Conservation (phyloP, 805 yeast species). For the Lipomyces kockii region DNA sequence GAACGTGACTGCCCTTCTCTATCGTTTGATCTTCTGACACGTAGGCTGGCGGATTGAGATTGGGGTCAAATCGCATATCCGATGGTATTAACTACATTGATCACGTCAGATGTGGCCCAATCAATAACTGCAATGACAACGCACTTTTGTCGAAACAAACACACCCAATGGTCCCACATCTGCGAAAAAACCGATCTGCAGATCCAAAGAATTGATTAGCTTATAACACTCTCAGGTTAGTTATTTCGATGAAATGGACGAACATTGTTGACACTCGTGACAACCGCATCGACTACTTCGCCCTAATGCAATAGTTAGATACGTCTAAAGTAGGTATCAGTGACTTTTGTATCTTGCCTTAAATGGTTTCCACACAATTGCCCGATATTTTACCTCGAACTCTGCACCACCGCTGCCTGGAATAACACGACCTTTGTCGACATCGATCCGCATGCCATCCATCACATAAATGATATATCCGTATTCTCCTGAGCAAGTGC, state of each 20-base stretch:
- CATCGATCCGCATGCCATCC: slow-evolving; percentile 92
- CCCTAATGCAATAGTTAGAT: slow-evolving; percentile 51
- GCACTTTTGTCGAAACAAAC: slow-evolving; percentile 83
- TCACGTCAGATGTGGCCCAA: background rate
- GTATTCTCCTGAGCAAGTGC: slow-evolving; percentile 98
- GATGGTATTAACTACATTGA: slow-evolving; percentile 73
- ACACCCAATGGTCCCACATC: slow-evolving; percentile 97
- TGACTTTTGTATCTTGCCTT: slow-evolving; percentile 49
- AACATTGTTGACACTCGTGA: slow-evolving; percentile 81
- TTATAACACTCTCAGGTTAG: background rate
- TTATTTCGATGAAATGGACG: background rate
- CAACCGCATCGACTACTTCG: slow-evolving; percentile 97
- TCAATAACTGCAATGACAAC: slow-evolving; percentile 14
- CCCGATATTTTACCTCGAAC: slow-evolving; percentile 93
- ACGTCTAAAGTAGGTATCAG: background rate
- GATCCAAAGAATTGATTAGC: background rate
- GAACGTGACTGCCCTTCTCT: slow-evolving; percentile 89
- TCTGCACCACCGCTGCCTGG: slow-evolving; percentile 95
- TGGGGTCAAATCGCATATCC: slow-evolving; percentile 90
- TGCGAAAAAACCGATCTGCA: slow-evolving; percentile 86
- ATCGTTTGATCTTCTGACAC: slow-evolving; percentile 87
- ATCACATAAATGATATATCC: slow-evolving; percentile 96
- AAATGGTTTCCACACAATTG: slow-evolving; percentile 97
- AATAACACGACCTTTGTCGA: slow-evolving; percentile 89
- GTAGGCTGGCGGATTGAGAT: slow-evolving; percentile 98